phyloP scores from a whole-genome alignment of 345 rosid genomes.

The Gossypium anomalum region DNA sequence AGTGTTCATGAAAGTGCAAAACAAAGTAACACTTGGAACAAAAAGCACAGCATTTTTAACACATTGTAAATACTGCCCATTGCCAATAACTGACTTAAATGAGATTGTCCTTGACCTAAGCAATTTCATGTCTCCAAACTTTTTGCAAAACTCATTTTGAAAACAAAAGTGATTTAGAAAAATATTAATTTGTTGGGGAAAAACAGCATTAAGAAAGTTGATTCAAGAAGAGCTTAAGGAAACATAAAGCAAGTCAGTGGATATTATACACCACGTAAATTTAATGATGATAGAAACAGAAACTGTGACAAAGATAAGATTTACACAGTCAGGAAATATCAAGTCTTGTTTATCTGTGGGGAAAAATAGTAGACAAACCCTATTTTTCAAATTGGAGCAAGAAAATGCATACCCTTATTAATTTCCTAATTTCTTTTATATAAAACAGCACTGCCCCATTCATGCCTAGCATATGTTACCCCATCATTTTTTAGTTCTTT shows the following conservation, averaged over 20 bases:
- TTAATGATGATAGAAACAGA: not conserved
- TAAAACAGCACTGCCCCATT: conserved; percentile 40
- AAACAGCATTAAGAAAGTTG: not conserved
- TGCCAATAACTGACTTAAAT: not conserved
- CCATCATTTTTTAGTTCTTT: not conserved
- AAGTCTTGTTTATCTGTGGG: not conserved
- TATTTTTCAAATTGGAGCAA: conserved; percentile 3
- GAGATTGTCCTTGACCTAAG: not conserved
- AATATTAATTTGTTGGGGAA: not conserved
- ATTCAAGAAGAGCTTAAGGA: not conserved
- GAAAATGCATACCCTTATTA: not conserved
- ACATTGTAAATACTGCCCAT: not conserved
- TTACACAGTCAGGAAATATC: not conserved
- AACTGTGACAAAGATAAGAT: not conserved
- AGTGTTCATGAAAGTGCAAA: not conserved
- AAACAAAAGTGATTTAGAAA: not conserved
- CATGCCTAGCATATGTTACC: not conserved
- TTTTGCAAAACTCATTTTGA: not conserved
- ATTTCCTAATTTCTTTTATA: not conserved
- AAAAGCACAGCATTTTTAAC: not conserved
- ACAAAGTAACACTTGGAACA: not conserved
- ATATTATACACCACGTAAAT: not conserved
- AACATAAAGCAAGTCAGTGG: not conserved
- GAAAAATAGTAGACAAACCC: not conserved
- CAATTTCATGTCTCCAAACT: not conserved